A percentile compares a stretch with the other conserved stretches of the same genome.
Evolutionary conservation across 345 rosid species (phyloP).

Genomic region (Eucalyptus sp.): DNA sequence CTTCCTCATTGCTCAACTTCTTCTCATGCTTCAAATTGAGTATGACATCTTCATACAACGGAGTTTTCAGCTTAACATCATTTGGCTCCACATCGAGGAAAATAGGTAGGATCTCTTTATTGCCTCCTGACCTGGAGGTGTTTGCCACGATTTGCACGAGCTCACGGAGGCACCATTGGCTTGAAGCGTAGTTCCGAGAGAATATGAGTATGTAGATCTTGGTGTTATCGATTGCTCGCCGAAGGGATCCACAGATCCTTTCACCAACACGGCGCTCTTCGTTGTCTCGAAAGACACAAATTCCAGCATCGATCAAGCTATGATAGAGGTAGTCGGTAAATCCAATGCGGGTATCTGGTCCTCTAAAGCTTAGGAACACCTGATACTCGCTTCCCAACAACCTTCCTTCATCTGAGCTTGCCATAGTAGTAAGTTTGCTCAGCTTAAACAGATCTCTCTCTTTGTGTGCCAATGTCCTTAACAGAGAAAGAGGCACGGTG

Average conservation of each 20-base stretch:
- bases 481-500: too few relatives aligned
- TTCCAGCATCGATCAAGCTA: background rate
- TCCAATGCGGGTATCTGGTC: rapidly evolving
- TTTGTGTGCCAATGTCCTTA: too few relatives aligned
- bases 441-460: too few relatives aligned
- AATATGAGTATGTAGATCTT: background rate
- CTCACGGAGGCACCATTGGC: background rate
- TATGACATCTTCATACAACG: rapidly evolving
- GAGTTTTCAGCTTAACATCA: background rate
- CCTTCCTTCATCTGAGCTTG: too few relatives aligned
- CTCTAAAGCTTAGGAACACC: background rate
- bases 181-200: background rate
- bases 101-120: background rate
- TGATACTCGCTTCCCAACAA: background rate
- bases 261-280: background rate
- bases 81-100: background rate
- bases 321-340: background rate
- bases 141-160: background rate
- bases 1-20: background rate
- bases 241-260: background rate
- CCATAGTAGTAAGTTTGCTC: too few relatives aligned
- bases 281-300: rapidly evolving
- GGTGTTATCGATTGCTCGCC: rapidly evolving
- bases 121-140: background rate
- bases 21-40: background rate